Evolutionary conservation across 1,139 yeast genomes (phyloP).

Genomic region (Trichomonascaceae sp.): DNA sequence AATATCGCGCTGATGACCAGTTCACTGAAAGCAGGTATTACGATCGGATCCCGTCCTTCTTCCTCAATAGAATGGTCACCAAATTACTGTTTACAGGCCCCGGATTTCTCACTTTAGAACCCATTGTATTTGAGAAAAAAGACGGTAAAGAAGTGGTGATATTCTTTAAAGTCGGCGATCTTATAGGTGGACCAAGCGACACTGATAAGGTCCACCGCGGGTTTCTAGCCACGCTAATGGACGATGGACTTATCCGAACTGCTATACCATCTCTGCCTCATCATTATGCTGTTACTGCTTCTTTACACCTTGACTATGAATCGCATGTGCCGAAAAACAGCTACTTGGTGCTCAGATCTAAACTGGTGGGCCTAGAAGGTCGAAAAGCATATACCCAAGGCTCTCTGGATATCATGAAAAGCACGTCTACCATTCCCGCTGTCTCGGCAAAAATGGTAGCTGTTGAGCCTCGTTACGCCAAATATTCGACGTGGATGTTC

Average conservation of each 20-base stretch:
- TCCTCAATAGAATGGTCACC: constrained; percentile 24
- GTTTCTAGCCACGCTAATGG: constrained; percentile 70
- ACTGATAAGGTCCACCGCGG: constrained; percentile 67
- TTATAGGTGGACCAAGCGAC: constrained; percentile 30
- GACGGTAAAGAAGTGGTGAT: constrained; percentile 21
- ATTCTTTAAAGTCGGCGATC: constrained; percentile 66
- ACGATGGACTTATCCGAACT: constrained; percentile 79
- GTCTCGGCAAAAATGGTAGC: constrained; percentile 21
- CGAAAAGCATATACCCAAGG: constrained; percentile 76
- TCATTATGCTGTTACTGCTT: constrained; percentile 80
- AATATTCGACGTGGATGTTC: constrained; percentile 23
- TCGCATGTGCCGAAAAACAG: constrained; percentile 61
- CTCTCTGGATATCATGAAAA: constrained; percentile 13
- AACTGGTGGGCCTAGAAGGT: constrained; percentile 62
- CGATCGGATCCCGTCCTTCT: constrained; percentile 24
- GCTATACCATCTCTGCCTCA: constrained; percentile 84
- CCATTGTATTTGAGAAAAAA: constrained; percentile 22
- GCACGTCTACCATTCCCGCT: constrained; percentile 10
- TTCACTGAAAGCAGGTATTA: constrained; percentile 21
- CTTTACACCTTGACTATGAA: constrained; percentile 58
- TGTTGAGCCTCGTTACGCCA: constrained; percentile 29
- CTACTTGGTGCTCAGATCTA: constrained; percentile 61
- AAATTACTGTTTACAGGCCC: constrained; percentile 24
- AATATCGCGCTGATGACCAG: constrained; percentile 17
- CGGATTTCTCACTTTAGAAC: constrained; percentile 26